Percentiles rank a stretch among this genome's conserved stretches.
These are phyloP conservation scores for Parathielavia appendiculata DNA, from an alignment of 495 filamentous ascomycete genomes.

Conservation along the genomic window DNA sequence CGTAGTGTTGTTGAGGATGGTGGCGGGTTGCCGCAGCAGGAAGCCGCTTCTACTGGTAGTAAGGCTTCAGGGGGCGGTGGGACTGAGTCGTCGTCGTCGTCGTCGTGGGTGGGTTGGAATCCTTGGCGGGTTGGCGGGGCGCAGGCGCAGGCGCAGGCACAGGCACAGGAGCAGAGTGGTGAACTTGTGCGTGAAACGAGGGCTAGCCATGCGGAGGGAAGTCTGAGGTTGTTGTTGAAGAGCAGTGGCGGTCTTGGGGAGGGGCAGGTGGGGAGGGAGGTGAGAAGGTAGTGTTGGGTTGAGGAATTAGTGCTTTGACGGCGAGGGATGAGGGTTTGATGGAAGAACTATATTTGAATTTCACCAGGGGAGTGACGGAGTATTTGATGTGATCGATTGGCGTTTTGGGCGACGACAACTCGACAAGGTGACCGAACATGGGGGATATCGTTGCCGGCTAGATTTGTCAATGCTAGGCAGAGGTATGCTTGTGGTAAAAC, in stretches of 20 bases:
- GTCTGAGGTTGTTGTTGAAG: conserved; percentile 4
- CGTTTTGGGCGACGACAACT: too few relatives aligned
- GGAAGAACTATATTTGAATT: neutral
- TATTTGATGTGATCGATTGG: too few relatives aligned
- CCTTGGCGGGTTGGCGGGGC: neutral
- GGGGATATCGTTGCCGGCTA: too few relatives aligned
- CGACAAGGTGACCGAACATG: too few relatives aligned
- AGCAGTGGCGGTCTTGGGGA: neutral
- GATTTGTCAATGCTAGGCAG: too few relatives aligned
- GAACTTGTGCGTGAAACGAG: neutral
- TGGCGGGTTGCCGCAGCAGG: neutral
- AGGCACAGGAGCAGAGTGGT: neutral
- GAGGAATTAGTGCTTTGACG: neutral
- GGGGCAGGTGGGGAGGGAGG: neutral
- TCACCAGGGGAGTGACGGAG: too few relatives aligned
- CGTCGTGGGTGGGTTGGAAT: neutral
- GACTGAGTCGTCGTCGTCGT: neutral
- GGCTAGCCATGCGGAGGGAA: neutral
- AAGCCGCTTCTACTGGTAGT: neutral
- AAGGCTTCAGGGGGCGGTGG: too few relatives aligned
- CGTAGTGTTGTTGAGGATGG: neutral
- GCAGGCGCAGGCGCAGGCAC: neutral
- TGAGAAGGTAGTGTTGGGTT: neutral
- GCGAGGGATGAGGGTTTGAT: neutral
- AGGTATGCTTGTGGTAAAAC: too few relatives aligned